A percentile compares a stretch with the other conserved stretches of the same genome.
Evolutionary conservation across 805 yeast genomes (phyloP).

Genomic region (Sugiyamaella smithiae): DNA sequence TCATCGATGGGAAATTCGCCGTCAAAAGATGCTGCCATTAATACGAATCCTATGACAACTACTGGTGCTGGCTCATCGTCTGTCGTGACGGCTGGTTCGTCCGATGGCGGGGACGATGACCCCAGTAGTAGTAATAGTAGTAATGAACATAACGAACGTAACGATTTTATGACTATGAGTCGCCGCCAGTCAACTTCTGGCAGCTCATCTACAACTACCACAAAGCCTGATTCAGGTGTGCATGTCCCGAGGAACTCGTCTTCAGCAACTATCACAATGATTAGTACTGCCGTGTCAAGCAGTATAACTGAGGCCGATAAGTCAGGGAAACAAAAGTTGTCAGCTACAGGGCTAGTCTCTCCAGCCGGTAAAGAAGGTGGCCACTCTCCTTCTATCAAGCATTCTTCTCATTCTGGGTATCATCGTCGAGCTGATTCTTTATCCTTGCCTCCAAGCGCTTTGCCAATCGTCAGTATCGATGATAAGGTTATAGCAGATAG

Average conservation of each 20-base stretch:
- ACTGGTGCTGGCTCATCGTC: slow-evolving; percentile 31
- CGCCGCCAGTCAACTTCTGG: no score
- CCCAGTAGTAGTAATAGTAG: slow-evolving; percentile 23
- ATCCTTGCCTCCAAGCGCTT: slow-evolving; percentile 11
- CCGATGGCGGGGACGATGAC: slow-evolving; percentile 24
- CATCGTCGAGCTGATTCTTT: slow-evolving; percentile 6
- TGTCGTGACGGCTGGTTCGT: slow-evolving; percentile 2
- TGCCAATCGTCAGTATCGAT: neutral
- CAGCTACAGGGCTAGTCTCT: no score
- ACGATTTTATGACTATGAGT: slow-evolving; percentile 1
- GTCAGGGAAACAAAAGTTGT: no score
- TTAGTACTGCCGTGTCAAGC: no score
- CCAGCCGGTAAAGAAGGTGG: no score
- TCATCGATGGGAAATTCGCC: slow-evolving; percentile 36
- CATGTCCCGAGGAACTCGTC: neutral
- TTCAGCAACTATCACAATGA: neutral
- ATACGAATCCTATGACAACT: slow-evolving; percentile 27
- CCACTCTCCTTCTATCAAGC: neutral
- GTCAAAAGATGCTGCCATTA: slow-evolving; percentile 38
- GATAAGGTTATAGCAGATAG: neutral
- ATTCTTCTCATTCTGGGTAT: neutral
- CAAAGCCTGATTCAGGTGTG: neutral
- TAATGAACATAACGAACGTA: neutral
- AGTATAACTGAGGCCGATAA: no score
- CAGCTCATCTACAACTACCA: no score